phyloP scores from a whole-genome alignment of 441 rosid genomes.

The Breynia disticha region DNA sequence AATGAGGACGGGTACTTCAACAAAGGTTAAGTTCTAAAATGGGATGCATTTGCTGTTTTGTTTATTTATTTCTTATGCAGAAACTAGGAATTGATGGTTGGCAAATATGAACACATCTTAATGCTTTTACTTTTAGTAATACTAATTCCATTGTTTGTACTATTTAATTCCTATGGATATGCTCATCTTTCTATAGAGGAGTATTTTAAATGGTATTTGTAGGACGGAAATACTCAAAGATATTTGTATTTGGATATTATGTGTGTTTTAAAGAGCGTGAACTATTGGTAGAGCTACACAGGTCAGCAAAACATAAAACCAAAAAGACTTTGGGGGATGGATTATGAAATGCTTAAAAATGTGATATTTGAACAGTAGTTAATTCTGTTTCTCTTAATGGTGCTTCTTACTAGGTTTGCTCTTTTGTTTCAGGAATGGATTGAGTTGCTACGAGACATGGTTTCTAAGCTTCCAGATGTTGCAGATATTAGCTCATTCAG shows the following conservation, averaged over 20 bases:
- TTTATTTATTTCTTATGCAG: too few relatives aligned
- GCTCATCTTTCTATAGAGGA: background rate
- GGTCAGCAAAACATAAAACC: too few relatives aligned
- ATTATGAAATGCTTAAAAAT: background rate
- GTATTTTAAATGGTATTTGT: background rate
- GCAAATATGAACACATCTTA: too few relatives aligned
- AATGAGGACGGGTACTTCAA: conserved; percentile 45
- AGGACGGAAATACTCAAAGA: background rate
- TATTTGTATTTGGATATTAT: background rate
- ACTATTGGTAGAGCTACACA: background rate
- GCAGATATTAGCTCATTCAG: conserved; percentile 46
- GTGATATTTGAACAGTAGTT: background rate
- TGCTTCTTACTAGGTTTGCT: background rate
- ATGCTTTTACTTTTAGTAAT: too few relatives aligned
- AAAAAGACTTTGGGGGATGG: background rate
- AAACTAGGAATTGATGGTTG: too few relatives aligned
- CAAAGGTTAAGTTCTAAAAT: conserved; percentile 40
- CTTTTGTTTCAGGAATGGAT: conserved; percentile 71
- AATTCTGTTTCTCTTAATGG: background rate
- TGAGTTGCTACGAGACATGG: conserved; percentile 73
- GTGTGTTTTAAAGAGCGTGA: background rate
- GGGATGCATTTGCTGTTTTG: too few relatives aligned
- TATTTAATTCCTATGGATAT: background rate
- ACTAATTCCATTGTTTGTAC: too few relatives aligned
- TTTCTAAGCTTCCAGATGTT: conserved; percentile 63